These are phyloP conservation scores for Talaromyces piceae DNA, from an alignment of 2,329 filamentous ascomycete species.

Conservation along the genomic window DNA sequence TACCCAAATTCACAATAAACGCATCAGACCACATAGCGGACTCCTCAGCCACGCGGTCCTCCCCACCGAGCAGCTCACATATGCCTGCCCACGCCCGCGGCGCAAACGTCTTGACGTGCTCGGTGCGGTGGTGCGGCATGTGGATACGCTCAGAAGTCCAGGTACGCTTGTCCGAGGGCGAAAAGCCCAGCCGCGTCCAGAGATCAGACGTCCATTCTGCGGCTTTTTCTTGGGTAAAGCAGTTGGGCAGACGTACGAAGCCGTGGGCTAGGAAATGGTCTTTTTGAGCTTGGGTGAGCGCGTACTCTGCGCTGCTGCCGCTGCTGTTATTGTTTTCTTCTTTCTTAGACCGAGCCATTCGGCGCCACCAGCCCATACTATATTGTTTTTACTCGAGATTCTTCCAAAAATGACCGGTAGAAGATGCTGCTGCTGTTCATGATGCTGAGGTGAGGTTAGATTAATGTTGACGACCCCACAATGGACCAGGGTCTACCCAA, in stretches of 20 bases:
- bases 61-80: slow-evolving; percentile 58
- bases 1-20: slow-evolving; percentile 64
- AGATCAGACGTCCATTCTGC: slow-evolving; percentile 43
- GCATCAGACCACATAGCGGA: slow-evolving; percentile 58
- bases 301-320: slow-evolving; percentile 3
- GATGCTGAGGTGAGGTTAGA: not conserved
- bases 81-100: slow-evolving; percentile 62
- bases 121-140: slow-evolving; percentile 55
- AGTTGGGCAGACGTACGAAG: slow-evolving; percentile 47
- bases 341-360: too few relatives aligned
- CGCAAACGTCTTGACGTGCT: slow-evolving; percentile 50
- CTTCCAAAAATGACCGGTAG: not conserved
- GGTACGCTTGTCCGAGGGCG: slow-evolving; percentile 55
- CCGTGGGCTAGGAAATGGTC: slow-evolving; percentile 50
- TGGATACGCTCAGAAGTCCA: slow-evolving; percentile 57
- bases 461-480: not conserved
- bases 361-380: not conserved
- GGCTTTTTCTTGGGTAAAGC: slow-evolving; percentile 45
- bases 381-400: not conserved
- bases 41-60: slow-evolving; percentile 44
- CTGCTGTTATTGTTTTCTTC: too few relatives aligned
- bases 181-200: slow-evolving; percentile 61
- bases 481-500: too few relatives aligned
- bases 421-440: too few relatives aligned
- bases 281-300: slow-evolving; percentile 41